Evolutionary conservation across 2,329 filamentous ascomycete genomes (phyloP).

Genomic region (Colletotrichum godetiae): DNA sequence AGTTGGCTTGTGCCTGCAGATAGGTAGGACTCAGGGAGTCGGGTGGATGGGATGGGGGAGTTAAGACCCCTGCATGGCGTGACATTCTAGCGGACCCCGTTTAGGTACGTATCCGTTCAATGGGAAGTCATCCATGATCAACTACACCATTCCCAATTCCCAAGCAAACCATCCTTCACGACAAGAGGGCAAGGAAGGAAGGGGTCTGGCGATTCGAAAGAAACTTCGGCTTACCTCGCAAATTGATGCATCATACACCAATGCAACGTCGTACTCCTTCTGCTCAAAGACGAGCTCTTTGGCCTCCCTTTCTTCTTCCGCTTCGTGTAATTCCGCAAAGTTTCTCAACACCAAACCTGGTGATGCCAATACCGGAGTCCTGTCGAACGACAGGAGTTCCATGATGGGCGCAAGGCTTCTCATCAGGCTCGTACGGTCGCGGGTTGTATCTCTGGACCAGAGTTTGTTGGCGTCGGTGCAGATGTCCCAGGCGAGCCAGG

Average conservation of each 20-base stretch:
- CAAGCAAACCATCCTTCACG: neutral
- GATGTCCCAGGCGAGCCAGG: conserved; percentile 4
- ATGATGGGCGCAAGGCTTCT: neutral
- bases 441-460: neutral
- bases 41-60: neutral
- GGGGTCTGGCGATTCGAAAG: neutral
- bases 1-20: neutral
- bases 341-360: neutral
- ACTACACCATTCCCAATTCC: neutral
- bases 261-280: neutral
- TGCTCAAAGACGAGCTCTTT: neutral
- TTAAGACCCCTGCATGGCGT: neutral
- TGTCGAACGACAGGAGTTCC: neutral
- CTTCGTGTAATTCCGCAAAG: neutral
- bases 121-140: neutral
- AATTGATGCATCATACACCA: neutral
- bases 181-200: neutral
- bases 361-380: too few species aligned
- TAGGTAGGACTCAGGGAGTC: too few species aligned
- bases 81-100: neutral
- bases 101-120: neutral
- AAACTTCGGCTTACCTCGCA: neutral
- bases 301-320: neutral
- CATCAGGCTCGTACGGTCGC: neutral
- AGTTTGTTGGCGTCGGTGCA: neutral